Base-by-base conservation (phyloP, 2,329 filamentous ascomycete genomes). In the Aotearoamyces nothofagi region DNA sequence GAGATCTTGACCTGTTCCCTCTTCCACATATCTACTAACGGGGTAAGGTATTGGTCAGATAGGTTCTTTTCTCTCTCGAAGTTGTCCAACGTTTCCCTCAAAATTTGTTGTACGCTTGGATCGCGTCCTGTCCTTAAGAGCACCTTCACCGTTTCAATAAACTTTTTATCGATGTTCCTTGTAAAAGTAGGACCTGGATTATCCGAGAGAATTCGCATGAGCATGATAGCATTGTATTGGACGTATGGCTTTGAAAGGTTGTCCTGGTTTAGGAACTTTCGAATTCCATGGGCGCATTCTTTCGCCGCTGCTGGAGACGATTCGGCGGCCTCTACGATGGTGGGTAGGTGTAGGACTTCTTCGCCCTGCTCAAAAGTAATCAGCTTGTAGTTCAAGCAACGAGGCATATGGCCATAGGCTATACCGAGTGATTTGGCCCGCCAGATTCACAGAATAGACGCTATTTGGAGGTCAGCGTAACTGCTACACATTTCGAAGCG, bases 161-260 rank as follows among this genome's bases (percentile, higher is more conserved):
- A 96, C 45, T 82, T 82, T 46, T 75, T 66, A 53, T 94, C 86
- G 23, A 96, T 54, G 50, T 92, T 86, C 40, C 79, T 69, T n/a
- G 87, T 93, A 47, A 98, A 98, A 2, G 74, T 83, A 30, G 68
- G 66, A 16, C 87, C 87, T 0, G 90, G 90, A 50, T 98, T 94
- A 52, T 96, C 86, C 42, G 75, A 66, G 39, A 98, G 61, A 46
- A 98, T 98, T 36, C 87, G 78, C 41, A 92, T 64, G 32, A 98
- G 68, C 90, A 96, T 96, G 46, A 96, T 74, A 38, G 83, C 78
- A 57, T 96, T 94, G 64, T 94, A 96, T 54, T 96, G 87, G 41
- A 76, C 73, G 43, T 79, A 73, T 7, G 81, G 61, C 25, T 59
- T 60, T 15, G 54, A 49, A 43, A 55, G 71, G 54, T 81, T 73